These are phyloP conservation scores for Neonectria magnoliae DNA, from an alignment of 2,329 filamentous ascomycete genomes.

Conservation along the genomic window DNA sequence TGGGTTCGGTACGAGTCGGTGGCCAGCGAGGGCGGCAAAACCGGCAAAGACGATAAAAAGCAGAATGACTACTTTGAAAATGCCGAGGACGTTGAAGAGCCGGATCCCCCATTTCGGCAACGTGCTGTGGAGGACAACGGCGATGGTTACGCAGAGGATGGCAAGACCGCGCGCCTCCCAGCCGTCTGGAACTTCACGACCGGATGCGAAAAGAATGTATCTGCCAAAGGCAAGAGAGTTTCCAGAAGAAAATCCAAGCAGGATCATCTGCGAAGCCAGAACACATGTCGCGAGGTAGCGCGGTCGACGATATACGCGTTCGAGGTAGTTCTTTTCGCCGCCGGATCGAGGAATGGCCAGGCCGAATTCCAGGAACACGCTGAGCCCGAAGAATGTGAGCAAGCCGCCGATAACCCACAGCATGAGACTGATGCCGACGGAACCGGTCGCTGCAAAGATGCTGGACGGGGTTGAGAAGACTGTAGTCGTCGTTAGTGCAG, in stretches of 20 bases:
- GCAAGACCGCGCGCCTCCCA: conserved; percentile 68
- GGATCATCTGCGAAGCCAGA: conserved; percentile 68
- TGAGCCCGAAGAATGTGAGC: conserved; percentile 67
- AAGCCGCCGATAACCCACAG: conserved; percentile 55
- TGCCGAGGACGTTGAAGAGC: conserved; percentile 66
- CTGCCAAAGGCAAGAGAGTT: conserved; percentile 68
- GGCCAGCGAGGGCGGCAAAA: conserved; percentile 65
- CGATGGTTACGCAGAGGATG: conserved; percentile 64
- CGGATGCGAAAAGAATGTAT: conserved; percentile 66
- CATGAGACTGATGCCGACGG: conserved; percentile 54
- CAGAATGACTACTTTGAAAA: conserved; percentile 69
- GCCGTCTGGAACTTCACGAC: conserved; percentile 56
- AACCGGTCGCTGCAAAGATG: conserved; percentile 63
- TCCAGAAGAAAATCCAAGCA: conserved; percentile 68
- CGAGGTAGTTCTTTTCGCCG: conserved; percentile 74
- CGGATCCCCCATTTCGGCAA: conserved; percentile 67
- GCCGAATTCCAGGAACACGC: conserved; percentile 72
- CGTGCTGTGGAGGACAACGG: conserved; percentile 61
- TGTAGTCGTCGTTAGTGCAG: conserved; percentile 30
- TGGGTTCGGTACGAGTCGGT: conserved; percentile 58
- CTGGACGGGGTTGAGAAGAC: conserved; percentile 66
- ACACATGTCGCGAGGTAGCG: conserved; percentile 69
- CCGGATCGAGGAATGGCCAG: conserved; percentile 70
- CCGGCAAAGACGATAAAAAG: conserved; percentile 70
- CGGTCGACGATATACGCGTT: conserved; percentile 68